Evolutionary conservation across 768 basidiomycete genomes (phyloP), one percentile per base, ranked within the genome.

Genomic region (Vishniacozyma victoriae): DNA sequence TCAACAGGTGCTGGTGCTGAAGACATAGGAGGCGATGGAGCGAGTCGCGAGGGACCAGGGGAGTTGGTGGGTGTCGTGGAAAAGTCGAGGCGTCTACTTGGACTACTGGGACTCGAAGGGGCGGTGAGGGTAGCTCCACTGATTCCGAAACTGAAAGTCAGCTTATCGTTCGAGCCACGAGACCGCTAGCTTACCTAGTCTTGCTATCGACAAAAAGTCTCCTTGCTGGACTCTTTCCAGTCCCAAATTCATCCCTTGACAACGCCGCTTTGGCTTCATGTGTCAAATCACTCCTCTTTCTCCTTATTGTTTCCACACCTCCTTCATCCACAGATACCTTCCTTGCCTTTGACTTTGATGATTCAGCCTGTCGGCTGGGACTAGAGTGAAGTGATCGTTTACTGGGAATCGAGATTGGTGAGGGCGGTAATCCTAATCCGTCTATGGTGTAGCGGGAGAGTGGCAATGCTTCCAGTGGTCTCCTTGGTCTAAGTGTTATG

Each of bases 181-280:
- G 16, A 38, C 29, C 20, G 13, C 24, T 15, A 23, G 20, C 46
- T 41, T 12, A 54, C 55, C 51, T 53, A 38, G 15, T 19, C 14
- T 38, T 23, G 20, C n/a, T 11, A 35, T 37, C 44, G 2, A 26
- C 38, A 31, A 66, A 66, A 29, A 66, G 40, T 20, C 54, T 51
- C 36, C 64, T 62, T 6, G 64, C 64, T 7, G 64, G 64, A 57
- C 60, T 62, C 31, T 45, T 52, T 3, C 60, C 64, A 14, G 52
- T 33, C 3, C 64, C 64, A 20, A 66, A 40, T 22, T 61, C 64
- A 51, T 60, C 59, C 20, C 45, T 52, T 23, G 55, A 55, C 26
- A 66, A 38, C 15, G 56, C 40, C 6, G 41, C 48, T 25, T 49
- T 59, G 3, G 52, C 56, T 29, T 44, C 53, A 12, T 60, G 64